Evolutionary conservation across 108 stramenopile genomes (phyloP).

Genomic region (Halocafeteria seosinensis): DNA sequence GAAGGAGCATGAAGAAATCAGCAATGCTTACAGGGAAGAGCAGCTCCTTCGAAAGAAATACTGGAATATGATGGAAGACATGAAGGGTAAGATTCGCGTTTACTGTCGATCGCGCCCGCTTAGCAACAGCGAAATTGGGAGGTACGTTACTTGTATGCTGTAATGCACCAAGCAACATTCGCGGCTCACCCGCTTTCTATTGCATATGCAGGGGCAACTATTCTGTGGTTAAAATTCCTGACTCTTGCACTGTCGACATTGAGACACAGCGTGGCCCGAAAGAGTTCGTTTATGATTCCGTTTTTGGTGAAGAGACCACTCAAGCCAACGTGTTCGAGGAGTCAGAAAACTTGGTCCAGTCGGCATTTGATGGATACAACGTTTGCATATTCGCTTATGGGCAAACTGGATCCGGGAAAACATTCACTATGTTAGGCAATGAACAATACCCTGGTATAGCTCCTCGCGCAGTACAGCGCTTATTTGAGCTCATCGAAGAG

Average conservation of each 20-base stretch:
- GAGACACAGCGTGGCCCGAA: slow-evolving; percentile 15
- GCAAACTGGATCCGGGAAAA: slow-evolving; percentile 44
- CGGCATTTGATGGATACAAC: slow-evolving; percentile 40
- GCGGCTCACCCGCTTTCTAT: too few relatives aligned
- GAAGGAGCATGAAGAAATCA: slow-evolving; percentile 8
- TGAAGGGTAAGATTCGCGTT: slow-evolving; percentile 50
- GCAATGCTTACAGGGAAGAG: slow-evolving; percentile 21
- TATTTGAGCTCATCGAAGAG: slow-evolving; percentile 18
- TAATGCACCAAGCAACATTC: neutral
- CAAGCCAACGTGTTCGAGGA: slow-evolving; percentile 44
- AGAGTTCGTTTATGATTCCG: slow-evolving; percentile 32
- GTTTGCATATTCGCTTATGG: slow-evolving; percentile 49
- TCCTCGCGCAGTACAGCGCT: slow-evolving; percentile 24
- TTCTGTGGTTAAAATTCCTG: slow-evolving; percentile 24
- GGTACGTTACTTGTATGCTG: slow-evolving; percentile 10
- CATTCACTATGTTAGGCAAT: slow-evolving; percentile 38
- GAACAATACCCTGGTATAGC: slow-evolving; percentile 28
- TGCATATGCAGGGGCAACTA: too few relatives aligned
- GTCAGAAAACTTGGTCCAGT: slow-evolving; percentile 29
- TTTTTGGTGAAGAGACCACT: slow-evolving; percentile 15
- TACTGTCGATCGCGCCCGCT: slow-evolving; percentile 39
- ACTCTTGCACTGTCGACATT: slow-evolving; percentile 30
- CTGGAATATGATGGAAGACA: slow-evolving; percentile 50
- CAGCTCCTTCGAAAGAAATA: slow-evolving; percentile 38
- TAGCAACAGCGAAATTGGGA: slow-evolving; percentile 30